Base-by-base conservation (phyloP, 352 stramenopile genomes). In the Phytophthora citricola region DNA sequence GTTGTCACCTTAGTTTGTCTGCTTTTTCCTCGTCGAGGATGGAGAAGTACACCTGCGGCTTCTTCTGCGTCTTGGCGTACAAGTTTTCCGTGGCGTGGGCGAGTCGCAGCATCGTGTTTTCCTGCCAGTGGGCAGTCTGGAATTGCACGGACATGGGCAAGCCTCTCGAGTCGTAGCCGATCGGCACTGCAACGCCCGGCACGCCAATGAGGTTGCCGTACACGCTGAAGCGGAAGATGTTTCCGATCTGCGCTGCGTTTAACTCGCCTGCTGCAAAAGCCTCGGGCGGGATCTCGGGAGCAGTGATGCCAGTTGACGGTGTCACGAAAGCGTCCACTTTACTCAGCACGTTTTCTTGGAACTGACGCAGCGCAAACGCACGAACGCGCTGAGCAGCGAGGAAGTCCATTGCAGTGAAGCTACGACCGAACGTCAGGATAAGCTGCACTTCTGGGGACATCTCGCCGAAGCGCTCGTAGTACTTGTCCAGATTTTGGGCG, bases 321-420 rank as follows among this genome's bases (percentile, higher is more conserved):
- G 83, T 91, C 52, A 97, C 71, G 46, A 98, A 94, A n/a, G 90
- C 86, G 69, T 98, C 90, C 50, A 97, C 78, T 50, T 94, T 85
- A 58, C 81, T 78, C 49, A 97, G 89, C 12, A 97, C 73, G 2
- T 89, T 73, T 26, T 87, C 76, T 27, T 84, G 71, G 20, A 94
- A 82, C 53, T 94, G 80, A 31, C 88, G 70, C 58, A 96, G 69
- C 1, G 89, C 90, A 51, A 90, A 98, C 14, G 79, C 80, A 9
- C 90, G 83, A 40, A 98, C 66, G 22, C 88, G 89, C 71, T 97
- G 89, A 17, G 88, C 91, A 2, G 90, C 76, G 15, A 98, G 51
- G 32, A 97, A 86, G 63, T 98, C 93, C 44, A 85, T 71, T 9
- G 83, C 76, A 2, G 79, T 88, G 26, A 87, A 85, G 39, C 76